Conservation (phyloP, 2,329 filamentous ascomycete genomes). For the Fusarium tanahbumbuense region DNA sequence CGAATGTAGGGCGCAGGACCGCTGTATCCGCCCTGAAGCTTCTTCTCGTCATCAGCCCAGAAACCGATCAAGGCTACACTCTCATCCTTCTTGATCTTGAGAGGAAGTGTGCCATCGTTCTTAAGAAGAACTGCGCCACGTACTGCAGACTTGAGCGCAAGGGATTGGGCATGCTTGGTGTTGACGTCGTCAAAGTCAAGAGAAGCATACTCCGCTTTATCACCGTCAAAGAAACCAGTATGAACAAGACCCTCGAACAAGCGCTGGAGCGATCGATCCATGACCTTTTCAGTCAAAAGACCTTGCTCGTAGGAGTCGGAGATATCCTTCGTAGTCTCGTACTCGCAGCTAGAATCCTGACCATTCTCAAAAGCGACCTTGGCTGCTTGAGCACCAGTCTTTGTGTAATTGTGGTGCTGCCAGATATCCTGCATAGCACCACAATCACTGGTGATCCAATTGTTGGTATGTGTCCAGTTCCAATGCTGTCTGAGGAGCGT, state of each 20-base stretch:
- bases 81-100: neutral
- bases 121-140: conserved; percentile 9
- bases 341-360: conserved; percentile 17
- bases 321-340: conserved; percentile 14
- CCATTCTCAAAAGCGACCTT: neutral
- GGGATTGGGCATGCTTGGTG: neutral
- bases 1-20: neutral
- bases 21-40: neutral
- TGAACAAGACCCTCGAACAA: conserved; percentile 10
- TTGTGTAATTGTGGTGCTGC: conserved; percentile 15
- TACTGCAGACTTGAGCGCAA: neutral
- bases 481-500: conserved; percentile 8
- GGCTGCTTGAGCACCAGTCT: conserved; percentile 9
- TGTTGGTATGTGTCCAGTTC: conserved; percentile 16
- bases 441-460: conserved; percentile 16
- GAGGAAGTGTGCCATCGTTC: neutral
- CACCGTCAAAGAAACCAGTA: conserved; percentile 12
- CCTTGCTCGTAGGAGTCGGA: conserved; percentile 9
- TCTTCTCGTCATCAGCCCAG: conserved; percentile 6
- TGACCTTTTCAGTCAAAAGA: conserved; percentile 8
- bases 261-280: neutral
- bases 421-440: conserved; percentile 19
- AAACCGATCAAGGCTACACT: neutral
- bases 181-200: conserved; percentile 5
- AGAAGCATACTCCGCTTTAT: conserved; percentile 2